Percentiles rank a stretch among this genome's conserved stretches.
Evolutionary conservation across 495 filamentous ascomycete species (phyloP).

Genomic region (Penicillium robsamsonii): DNA sequence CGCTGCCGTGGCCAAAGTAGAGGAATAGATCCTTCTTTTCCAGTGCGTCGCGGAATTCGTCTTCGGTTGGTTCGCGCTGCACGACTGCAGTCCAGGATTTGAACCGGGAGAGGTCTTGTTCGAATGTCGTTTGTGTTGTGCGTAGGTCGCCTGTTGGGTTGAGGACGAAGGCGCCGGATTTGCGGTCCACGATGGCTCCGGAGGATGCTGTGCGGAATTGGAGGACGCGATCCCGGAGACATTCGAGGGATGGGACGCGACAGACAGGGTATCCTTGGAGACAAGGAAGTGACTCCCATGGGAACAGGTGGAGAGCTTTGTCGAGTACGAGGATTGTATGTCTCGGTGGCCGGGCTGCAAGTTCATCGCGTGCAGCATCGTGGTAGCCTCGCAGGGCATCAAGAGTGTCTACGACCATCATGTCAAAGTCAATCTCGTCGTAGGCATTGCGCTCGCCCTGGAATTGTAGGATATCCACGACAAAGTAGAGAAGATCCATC

Average conservation of each 20-base stretch:
- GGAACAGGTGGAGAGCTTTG: conserved; percentile 82
- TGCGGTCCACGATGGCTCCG: conserved; percentile 34
- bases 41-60: conserved; percentile 66
- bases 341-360: conserved; percentile 60
- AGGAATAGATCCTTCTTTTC: conserved; percentile 65
- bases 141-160: conserved; percentile 82
- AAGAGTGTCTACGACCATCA: conserved; percentile 78
- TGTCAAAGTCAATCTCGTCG: conserved; percentile 95
- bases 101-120: conserved; percentile 55
- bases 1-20: conserved; percentile 95
- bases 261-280: conserved; percentile 76
- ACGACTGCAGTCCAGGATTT: conserved; percentile 63
- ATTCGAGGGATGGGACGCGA: conserved; percentile 77
- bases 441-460: conserved; percentile 95
- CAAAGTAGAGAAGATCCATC: conserved; percentile 89
- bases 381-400: conserved; percentile 82
- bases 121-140: conserved; percentile 74
- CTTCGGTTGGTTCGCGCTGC: conserved; percentile 67
- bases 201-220: conserved; percentile 40
- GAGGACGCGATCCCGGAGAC: conserved; percentile 68
- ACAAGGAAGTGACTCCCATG: conserved; percentile 93
- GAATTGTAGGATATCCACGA: conserved; percentile 95
- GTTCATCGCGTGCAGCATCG: conserved; percentile 46
- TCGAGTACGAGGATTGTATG: conserved; percentile 94
- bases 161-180: conserved; percentile 76